phyloP scores from a whole-genome alignment of 164 flowering plant genomes.

The Piper betle region DNA sequence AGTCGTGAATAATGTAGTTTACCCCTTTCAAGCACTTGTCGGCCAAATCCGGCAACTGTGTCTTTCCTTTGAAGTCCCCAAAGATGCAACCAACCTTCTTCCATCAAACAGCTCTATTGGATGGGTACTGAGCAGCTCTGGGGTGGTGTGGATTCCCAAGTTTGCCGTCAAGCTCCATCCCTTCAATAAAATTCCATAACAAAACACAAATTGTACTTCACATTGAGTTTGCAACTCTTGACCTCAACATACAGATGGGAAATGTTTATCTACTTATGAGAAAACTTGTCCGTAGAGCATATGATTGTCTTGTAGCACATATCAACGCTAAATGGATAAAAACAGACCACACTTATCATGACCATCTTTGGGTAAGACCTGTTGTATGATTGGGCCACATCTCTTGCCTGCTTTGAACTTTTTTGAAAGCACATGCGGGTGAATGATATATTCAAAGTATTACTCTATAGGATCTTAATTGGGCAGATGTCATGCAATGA shows the following conservation, averaged over 20 bases:
- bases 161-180: conserved; percentile 69
- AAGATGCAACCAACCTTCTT: conserved; percentile 38
- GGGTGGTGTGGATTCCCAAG: conserved; percentile 52
- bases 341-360: no score
- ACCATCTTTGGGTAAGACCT: no score
- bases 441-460: no score
- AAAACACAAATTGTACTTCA: not conserved
- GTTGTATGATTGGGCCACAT: no score
- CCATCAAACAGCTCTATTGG: conserved; percentile 77
- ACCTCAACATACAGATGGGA: not conserved
- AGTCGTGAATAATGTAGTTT: not conserved
- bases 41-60: conserved; percentile 50
- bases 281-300: no score
- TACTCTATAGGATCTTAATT: no score
- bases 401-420: no score
- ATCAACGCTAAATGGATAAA: no score
- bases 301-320: no score
- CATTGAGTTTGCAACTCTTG: not conserved
- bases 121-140: conserved; percentile 51
- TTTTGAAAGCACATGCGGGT: no score
- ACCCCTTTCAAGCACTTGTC: conserved; percentile 46
- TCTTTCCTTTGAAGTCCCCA: conserved; percentile 64
- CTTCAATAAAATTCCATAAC: conserved; percentile 16
- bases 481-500: not conserved
- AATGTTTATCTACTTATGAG: no score